Evolutionary conservation across 2,329 filamentous ascomycete species (phyloP).

Genomic region (Trichoderma polysporum): DNA sequence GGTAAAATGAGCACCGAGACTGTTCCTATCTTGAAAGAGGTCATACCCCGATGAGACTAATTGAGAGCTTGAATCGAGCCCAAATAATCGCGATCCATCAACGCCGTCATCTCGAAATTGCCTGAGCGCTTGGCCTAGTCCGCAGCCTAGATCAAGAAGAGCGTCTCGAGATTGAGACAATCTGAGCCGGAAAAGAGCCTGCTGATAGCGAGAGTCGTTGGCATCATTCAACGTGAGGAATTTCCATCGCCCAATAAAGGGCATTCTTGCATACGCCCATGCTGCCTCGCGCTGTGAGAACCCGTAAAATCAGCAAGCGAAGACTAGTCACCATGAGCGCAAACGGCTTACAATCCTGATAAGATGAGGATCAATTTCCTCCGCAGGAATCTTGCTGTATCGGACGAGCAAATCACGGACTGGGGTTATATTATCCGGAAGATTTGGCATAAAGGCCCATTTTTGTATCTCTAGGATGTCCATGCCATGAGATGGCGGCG

Average conservation of each 20-base stretch:
- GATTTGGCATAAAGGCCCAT: constrained; percentile 40
- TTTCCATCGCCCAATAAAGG: constrained; percentile 51
- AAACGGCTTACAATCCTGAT: constrained; percentile 35
- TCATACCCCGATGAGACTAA: constrained; percentile 62
- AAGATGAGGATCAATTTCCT: constrained; percentile 39
- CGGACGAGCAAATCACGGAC: constrained; percentile 38
- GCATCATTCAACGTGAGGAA: constrained; percentile 46
- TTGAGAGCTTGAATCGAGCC: constrained; percentile 47
- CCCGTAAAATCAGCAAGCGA: neutral
- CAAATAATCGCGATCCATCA: constrained; percentile 47
- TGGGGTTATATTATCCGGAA: constrained; percentile 39
- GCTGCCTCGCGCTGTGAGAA: constrained; percentile 43
- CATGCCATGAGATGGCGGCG: constrained; percentile 27
- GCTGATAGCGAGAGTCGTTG: constrained; percentile 43
- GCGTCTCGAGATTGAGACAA: constrained; percentile 39
- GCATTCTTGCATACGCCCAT: constrained; percentile 46
- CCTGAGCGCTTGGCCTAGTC: constrained; percentile 51
- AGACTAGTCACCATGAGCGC: neutral
- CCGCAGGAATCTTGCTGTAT: constrained; percentile 40
- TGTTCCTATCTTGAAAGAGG: constrained; percentile 59
- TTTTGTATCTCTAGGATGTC: constrained; percentile 37
- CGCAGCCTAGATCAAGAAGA: constrained; percentile 52
- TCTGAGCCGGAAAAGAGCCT: constrained; percentile 43
- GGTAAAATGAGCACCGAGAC: constrained; percentile 49
- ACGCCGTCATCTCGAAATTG: constrained; percentile 52